Percentiles rank a stretch among this genome's conserved stretches.
Evolutionary conservation across 139 green algal species (phyloP).

Genomic region (Micromonas pusilla): DNA sequence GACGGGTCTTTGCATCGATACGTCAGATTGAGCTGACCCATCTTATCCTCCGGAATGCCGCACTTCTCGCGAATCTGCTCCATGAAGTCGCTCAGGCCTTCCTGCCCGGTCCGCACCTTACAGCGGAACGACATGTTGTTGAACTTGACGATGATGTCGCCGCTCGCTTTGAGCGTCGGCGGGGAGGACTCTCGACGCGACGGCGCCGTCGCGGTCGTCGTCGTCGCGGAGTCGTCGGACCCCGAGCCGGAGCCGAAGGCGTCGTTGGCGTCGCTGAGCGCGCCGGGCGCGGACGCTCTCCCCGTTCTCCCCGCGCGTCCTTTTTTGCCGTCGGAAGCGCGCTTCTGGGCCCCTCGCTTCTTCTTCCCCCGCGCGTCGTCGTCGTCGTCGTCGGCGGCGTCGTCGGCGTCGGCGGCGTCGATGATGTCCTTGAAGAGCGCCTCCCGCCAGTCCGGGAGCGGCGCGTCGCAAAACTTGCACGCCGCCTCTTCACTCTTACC

Average conservation of each 20-base stretch:
- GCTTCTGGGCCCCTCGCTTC: too few species aligned
- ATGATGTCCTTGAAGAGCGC: conserved; percentile 3
- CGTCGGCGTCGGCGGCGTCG: background rate
- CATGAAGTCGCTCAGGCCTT: conserved; percentile 9
- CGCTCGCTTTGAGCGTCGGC: background rate
- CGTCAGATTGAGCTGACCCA: background rate
- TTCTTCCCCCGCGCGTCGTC: background rate
- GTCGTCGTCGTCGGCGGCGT: background rate
- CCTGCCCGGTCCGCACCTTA: background rate
- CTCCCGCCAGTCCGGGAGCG: conserved; percentile 11
- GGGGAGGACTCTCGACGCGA: background rate
- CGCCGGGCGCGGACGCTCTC: too few species aligned
- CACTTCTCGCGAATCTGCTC: conserved; percentile 3
- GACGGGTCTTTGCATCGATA: conserved; percentile 6
- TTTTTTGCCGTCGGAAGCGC: too few species aligned
- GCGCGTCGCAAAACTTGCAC: conserved; percentile 13
- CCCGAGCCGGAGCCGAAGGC: background rate
- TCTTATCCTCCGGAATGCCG: conserved; percentile 11
- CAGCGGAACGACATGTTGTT: conserved; percentile 20
- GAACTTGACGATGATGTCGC: conserved; percentile 23
- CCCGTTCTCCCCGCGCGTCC: too few species aligned
- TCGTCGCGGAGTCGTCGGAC: background rate
- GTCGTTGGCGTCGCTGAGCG: too few species aligned
- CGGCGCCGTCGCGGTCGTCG: background rate
- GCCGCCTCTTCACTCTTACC: conserved; percentile 1